These are phyloP conservation scores for Pyronema domesticum DNA, from an alignment of 495 filamentous ascomycete species.

Conservation along the genomic window DNA sequence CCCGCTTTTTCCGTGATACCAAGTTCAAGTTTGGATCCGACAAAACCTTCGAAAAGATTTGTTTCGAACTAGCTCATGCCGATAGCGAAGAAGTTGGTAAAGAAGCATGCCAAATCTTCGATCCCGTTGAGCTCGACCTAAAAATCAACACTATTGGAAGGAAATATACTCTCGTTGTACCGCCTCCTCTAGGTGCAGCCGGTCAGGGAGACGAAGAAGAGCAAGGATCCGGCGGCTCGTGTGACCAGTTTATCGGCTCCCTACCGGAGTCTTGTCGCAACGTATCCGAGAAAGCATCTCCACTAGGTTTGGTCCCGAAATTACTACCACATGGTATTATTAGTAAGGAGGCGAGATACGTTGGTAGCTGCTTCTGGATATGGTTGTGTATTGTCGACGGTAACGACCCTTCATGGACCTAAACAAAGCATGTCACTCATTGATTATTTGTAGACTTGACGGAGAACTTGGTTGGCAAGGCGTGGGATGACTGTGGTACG, in stretches of 20 bases:
- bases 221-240: constrained; percentile 8
- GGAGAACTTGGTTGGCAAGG: constrained; percentile 16
- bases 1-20: neutral
- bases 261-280: constrained; percentile 16
- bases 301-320: constrained; percentile 19
- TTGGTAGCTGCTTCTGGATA: constrained; percentile 23
- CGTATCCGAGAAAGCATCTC: constrained; percentile 20
- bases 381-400: constrained; percentile 24
- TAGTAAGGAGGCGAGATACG: constrained; percentile 14
- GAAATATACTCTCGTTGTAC: neutral
- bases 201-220: constrained; percentile 8
- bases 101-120: neutral
- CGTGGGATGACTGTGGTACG: constrained; percentile 16
- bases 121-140: neutral
- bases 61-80: neutral
- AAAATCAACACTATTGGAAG: neutral
- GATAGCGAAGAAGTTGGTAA: neutral
- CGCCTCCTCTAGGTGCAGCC: neutral
- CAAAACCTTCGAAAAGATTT: constrained; percentile 3
- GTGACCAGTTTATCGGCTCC: constrained; percentile 14
- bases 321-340: constrained; percentile 19
- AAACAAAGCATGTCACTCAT: neutral
- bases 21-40: neutral
- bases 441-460: constrained; percentile 17
- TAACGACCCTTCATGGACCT: constrained; percentile 1